A percentile compares a stretch with the other conserved stretches of the same genome.
Conservation (phyloP, 495 filamentous ascomycete species). For the Usnea hakonensis region DNA sequence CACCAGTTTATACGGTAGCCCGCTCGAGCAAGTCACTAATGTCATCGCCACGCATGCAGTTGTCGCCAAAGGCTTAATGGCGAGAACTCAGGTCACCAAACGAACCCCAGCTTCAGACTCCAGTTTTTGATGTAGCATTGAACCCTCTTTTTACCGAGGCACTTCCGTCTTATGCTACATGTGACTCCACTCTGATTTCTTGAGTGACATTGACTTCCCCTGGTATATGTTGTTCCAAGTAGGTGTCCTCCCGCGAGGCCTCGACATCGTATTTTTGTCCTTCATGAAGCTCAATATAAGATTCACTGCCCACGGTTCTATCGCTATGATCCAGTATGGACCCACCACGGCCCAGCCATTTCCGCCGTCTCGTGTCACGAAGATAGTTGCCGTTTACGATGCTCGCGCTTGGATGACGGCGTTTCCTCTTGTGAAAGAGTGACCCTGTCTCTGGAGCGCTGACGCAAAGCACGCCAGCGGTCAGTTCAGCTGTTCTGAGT, state of each 20-base stretch:
- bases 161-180: neutral
- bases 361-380: neutral
- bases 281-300: neutral
- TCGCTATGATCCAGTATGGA: neutral
- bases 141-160: neutral
- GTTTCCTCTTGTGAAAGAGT: neutral
- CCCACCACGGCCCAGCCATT: neutral
- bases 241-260: neutral
- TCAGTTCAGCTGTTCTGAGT: conserved; percentile 17
- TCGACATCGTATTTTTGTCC: neutral
- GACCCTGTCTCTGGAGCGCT: conserved; percentile 9
- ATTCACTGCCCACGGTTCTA: neutral
- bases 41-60: no score
- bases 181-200: neutral
- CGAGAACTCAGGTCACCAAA: no score
- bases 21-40: no score
- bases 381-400: neutral
- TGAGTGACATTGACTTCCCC: neutral
- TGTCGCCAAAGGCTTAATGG: no score
- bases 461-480: conserved; percentile 18
- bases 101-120: no score
- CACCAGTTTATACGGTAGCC: no score
- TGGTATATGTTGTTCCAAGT: neutral
- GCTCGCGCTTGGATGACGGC: neutral
- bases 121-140: neutral